Conservation (phyloP, 179 eudicot species). For the Spergularia azorica region DNA sequence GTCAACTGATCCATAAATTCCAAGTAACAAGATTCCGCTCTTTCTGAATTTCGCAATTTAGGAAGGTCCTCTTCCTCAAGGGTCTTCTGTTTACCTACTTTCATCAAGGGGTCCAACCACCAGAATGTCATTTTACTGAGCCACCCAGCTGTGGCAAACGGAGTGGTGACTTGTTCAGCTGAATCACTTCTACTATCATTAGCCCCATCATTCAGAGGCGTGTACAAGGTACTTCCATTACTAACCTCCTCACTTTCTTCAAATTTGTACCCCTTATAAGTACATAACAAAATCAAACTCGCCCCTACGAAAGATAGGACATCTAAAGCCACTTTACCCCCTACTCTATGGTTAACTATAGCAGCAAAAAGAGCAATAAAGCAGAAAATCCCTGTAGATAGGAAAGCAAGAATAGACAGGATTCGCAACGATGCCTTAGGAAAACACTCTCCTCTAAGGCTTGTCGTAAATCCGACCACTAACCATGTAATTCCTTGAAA, state of each 20-base stretch:
- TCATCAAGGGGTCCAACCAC: slow-evolving; percentile 45
- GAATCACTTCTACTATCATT: background rate
- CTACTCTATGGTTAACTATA: slow-evolving; percentile 20
- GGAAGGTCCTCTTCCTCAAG: slow-evolving; percentile 37
- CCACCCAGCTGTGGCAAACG: slow-evolving; percentile 29
- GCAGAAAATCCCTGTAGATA: slow-evolving; percentile 41
- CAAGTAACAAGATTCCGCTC: slow-evolving; percentile 32
- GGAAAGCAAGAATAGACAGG: slow-evolving; percentile 44
- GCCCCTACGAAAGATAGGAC: slow-evolving; percentile 33
- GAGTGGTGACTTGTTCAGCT: slow-evolving; percentile 12
- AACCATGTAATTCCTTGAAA: slow-evolving; percentile 32
- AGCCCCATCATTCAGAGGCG: slow-evolving; percentile 15
- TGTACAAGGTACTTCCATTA: slow-evolving; percentile 18
- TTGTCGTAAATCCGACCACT: slow-evolving; percentile 32
- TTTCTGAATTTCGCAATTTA: slow-evolving; percentile 26
- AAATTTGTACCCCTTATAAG: slow-evolving; percentile 43
- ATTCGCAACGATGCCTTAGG: slow-evolving; percentile 37
- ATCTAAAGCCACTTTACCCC: slow-evolving; percentile 24
- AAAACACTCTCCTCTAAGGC: slow-evolving; percentile 47
- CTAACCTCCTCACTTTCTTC: slow-evolving; percentile 25
- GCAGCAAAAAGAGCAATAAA: slow-evolving; percentile 38
- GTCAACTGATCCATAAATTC: slow-evolving; percentile 20
- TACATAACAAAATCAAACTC: slow-evolving; percentile 28
- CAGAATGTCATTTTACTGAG: slow-evolving; percentile 37
- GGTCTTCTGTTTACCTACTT: slow-evolving; percentile 33